Evolutionary conservation across 1,284 basidiomycete genomes (phyloP).

Genomic region (Cystobasidium sp.): DNA sequence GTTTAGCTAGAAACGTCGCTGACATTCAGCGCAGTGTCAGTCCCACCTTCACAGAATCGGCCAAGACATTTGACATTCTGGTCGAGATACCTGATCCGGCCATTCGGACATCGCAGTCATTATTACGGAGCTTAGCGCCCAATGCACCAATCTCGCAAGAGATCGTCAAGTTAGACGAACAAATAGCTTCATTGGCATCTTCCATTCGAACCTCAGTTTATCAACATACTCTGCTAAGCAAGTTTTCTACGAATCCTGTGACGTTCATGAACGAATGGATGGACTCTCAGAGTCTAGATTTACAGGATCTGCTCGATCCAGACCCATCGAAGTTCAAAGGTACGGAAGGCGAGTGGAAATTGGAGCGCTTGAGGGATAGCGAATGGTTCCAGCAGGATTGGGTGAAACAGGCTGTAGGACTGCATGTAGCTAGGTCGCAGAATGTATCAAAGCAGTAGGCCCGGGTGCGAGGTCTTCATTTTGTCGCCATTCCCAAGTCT

Average conservation of each 20-base stretch:
- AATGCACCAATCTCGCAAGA: slow-evolving; percentile 54
- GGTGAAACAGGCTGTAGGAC: slow-evolving; percentile 36
- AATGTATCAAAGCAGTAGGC: neutral
- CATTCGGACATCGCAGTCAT: slow-evolving; percentile 66
- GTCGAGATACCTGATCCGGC: slow-evolving; percentile 82
- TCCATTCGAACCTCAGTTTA: slow-evolving; percentile 83
- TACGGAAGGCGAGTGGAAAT: slow-evolving; percentile 2
- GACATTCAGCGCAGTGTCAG: neutral
- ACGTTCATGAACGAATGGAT: slow-evolving; percentile 89
- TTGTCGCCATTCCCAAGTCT: no score
- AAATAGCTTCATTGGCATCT: slow-evolving; percentile 55
- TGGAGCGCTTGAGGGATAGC: slow-evolving; percentile 26
- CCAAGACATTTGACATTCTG: slow-evolving; percentile 81
- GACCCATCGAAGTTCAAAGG: slow-evolving; percentile 15
- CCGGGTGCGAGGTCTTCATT: no score
- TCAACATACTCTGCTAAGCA: slow-evolving; percentile 82
- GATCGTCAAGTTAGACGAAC: slow-evolving; percentile 75
- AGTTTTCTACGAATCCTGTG: slow-evolving; percentile 78
- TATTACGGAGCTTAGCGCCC: slow-evolving; percentile 40
- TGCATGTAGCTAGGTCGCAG: slow-evolving; percentile 35
- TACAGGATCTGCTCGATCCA: slow-evolving; percentile 74
- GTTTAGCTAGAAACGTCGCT: neutral
- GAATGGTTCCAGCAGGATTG: slow-evolving; percentile 43
- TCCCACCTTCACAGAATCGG: slow-evolving; percentile 51
- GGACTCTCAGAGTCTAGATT: slow-evolving; percentile 85